phyloP scores from a whole-genome alignment of 805 yeast species.

The Metschnikowia henanensis region DNA sequence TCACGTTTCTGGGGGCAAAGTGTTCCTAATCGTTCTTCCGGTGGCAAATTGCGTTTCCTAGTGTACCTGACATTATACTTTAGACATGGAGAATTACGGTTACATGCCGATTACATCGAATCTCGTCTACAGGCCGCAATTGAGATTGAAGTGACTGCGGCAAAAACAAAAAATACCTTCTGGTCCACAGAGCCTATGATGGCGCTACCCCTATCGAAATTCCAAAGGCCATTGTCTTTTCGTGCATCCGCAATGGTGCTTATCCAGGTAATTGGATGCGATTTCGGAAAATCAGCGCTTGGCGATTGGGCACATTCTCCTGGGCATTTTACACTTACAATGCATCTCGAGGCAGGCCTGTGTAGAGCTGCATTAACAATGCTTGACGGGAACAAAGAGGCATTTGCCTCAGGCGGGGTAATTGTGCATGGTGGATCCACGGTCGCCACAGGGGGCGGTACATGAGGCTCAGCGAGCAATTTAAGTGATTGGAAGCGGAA shows the following conservation, averaged over 20 bases:
- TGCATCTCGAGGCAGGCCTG: background rate
- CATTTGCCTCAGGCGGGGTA: background rate
- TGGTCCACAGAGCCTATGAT: too few relatives aligned
- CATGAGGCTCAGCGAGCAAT: background rate
- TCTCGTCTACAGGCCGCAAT: too few relatives aligned
- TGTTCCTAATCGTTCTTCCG: background rate
- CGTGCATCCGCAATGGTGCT: background rate
- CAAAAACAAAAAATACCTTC: too few relatives aligned
- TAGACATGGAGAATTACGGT: too few relatives aligned
- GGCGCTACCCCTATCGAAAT: background rate
- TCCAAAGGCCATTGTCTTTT: background rate
- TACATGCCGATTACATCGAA: too few relatives aligned
- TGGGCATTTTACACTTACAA: background rate
- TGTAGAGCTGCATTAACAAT: background rate
- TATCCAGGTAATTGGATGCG: background rate
- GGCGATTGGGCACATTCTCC: background rate
- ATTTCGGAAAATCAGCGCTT: conserved; percentile 1
- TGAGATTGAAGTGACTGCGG: background rate
- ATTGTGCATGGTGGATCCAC: background rate
- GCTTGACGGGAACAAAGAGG: background rate
- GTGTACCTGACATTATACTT: too few relatives aligned
- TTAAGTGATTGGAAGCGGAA: background rate
- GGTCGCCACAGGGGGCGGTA: background rate
- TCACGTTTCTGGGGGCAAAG: too few relatives aligned
- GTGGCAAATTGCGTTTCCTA: background rate